Conservation (phyloP, 768 basidiomycete species). For the Nevesoporus exiguus region DNA sequence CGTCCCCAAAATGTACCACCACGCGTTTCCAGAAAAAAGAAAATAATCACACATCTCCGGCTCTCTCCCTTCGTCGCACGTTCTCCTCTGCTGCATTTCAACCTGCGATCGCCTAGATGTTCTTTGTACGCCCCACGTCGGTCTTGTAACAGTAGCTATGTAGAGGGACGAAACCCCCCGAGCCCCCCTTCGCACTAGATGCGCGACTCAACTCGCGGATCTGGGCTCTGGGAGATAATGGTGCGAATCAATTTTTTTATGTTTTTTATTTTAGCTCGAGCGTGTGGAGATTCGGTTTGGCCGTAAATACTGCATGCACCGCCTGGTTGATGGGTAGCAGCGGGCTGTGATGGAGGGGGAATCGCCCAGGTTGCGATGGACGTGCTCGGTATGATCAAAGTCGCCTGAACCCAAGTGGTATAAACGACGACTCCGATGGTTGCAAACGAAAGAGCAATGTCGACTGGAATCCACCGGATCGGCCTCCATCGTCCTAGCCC, state of each 20-base stretch:
- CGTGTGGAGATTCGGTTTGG: too few species aligned
- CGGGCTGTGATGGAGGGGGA: too few species aligned
- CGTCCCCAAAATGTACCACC: constrained; percentile 16
- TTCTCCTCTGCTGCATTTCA: constrained; percentile 29
- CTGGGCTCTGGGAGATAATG: constrained; percentile 33
- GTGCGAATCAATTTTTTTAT: constrained; percentile 23
- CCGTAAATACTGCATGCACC: too few species aligned
- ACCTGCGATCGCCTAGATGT: constrained; percentile 29
- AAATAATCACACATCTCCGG: constrained; percentile 3
- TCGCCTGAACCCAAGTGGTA: too few species aligned
- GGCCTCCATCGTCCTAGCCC: too few species aligned
- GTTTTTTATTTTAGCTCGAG: too few species aligned
- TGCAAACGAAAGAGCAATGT: too few species aligned
- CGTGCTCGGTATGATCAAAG: too few species aligned
- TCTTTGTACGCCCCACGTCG: constrained; percentile 18
- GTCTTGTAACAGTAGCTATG: constrained; percentile 2
- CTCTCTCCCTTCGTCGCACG: constrained; percentile 1
- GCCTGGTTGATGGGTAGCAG: too few species aligned
- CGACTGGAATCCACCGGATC: too few species aligned
- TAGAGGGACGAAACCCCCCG: constrained; percentile 21
- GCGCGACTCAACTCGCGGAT: constrained; percentile 34
- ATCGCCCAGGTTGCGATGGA: too few species aligned
- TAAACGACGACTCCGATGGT: too few species aligned
- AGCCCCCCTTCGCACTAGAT: constrained; percentile 34
- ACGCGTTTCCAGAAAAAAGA: background rate